phyloP scores from a whole-genome alignment of 257 asterid genomes.

The Solanum medicagineum region DNA sequence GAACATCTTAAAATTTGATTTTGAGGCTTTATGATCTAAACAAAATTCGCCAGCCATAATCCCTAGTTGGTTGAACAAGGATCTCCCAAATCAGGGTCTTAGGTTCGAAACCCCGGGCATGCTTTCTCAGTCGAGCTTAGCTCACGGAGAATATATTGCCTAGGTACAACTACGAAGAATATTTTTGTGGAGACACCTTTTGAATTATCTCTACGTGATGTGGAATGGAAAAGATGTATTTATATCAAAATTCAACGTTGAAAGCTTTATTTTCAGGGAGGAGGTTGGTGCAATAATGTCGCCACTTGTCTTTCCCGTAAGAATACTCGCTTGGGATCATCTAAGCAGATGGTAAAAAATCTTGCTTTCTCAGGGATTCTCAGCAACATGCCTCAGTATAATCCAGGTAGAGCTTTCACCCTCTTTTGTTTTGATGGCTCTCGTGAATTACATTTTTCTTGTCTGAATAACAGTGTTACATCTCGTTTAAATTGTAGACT shows the following conservation, averaged over 20 bases:
- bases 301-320: constrained; percentile 43
- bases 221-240: not conserved
- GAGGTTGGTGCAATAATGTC: constrained; percentile 83
- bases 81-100: not conserved
- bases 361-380: constrained; percentile 63
- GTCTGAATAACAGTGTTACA: not conserved
- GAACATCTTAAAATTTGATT: not conserved
- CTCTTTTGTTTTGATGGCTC: not conserved
- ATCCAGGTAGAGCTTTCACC: constrained; percentile 47
- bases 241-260: not conserved
- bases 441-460: not conserved
- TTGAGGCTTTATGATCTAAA: not conserved
- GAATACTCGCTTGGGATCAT: constrained; percentile 51
- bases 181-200: not conserved
- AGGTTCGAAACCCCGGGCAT: not conserved
- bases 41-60: not conserved
- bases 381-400: constrained; percentile 42
- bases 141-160: not conserved
- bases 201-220: not conserved
- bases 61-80: not conserved
- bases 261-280: constrained; percentile 43
- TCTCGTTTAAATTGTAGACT: constrained; percentile 26
- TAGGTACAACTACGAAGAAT: not conserved
- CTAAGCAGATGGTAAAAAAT: constrained; percentile 46
- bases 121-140: not conserved